Percentiles rank a stretch among this genome's conserved stretches.
Conservation (phyloP, 495 filamentous ascomycete genomes). For the Tuber melanosporum region DNA sequence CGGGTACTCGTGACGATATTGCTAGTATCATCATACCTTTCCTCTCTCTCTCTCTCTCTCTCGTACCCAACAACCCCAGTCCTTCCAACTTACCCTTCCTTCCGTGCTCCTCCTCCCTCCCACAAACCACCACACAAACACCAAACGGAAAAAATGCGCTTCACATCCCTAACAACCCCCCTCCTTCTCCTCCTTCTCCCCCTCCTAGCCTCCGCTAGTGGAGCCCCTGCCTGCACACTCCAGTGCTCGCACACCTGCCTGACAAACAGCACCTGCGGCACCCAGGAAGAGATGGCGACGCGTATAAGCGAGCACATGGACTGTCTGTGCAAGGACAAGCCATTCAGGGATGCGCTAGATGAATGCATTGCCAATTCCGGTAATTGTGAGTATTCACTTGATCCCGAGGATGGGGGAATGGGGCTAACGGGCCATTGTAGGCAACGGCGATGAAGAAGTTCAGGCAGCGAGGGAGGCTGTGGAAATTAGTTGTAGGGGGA, state of each 20-base stretch:
- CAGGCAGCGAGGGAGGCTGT: not conserved
- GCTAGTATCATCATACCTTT: not conserved
- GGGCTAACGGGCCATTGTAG: not conserved
- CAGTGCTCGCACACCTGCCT: not conserved
- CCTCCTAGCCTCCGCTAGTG: not conserved
- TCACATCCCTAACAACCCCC: not conserved
- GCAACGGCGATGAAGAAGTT: not conserved
- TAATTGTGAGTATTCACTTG: not conserved
- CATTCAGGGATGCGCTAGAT: not conserved
- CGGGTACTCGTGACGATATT: not conserved
- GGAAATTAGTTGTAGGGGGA: not conserved
- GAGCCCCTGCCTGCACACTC: not conserved
- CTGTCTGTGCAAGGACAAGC: not conserved
- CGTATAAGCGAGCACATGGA: not conserved
- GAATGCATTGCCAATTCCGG: not conserved
- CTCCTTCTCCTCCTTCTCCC: not conserved
- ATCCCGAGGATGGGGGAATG: not conserved
- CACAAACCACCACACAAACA: not conserved
- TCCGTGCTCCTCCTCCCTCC: not conserved
- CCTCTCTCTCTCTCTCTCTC: not conserved
- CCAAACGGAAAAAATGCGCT: not conserved
- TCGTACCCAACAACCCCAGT: not conserved
- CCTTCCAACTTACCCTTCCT: not conserved
- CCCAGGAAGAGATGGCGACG: not conserved
- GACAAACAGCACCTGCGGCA: not conserved